Base-by-base conservation (phyloP, 75 land plant genomes). In the Pinus albicaulis region DNA sequence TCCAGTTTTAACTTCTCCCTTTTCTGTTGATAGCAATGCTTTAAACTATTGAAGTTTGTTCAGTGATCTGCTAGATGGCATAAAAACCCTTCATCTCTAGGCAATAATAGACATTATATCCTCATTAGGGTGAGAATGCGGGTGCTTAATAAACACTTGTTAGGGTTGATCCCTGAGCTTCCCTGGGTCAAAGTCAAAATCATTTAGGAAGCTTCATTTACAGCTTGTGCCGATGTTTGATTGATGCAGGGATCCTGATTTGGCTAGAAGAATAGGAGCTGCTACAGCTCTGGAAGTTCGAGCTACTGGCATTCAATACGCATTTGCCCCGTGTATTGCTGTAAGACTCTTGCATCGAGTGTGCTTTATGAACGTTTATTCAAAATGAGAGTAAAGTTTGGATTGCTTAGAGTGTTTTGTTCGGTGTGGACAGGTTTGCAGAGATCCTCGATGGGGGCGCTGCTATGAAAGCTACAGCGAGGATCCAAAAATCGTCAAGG, bases 381-480 rank as follows among this genome's bases (percentile, higher is more conserved):
- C 36, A 41, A n/a, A 68, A 17, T 16, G 38, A 36, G 10, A n/a
- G 11, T 10, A 16, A 41, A 10, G 48, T 11, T 68, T 36, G 1
- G 1, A 20, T 68, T n/a, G 48, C n/a, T 7, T 68, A 1, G 16
- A 16, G 3, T 41, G 63, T 22, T 55, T 72, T 26, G 31, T 23
- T 11, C 26, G 0, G 15, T 61, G 22, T 28, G 57, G n/a, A n/a
- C 86, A 92, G 94, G 92, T 91, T 20, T 93, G 94, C 72, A 79
- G 94, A 75, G 95, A 93, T 75, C 95, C 95, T 23, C 79, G 95
- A 72, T 92, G 95, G 95, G 95, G 95, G 3, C 84, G 95, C 28
- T 93, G 96, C 75, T 93, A 87, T 66, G 96, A 93, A 82, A 94
- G 97, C 80, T 94, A 92, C 80, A 93, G 95, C 59, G 96, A 93